phyloP scores from a whole-genome alignment of 345 rosid species.

The Murraya koenigii region DNA sequence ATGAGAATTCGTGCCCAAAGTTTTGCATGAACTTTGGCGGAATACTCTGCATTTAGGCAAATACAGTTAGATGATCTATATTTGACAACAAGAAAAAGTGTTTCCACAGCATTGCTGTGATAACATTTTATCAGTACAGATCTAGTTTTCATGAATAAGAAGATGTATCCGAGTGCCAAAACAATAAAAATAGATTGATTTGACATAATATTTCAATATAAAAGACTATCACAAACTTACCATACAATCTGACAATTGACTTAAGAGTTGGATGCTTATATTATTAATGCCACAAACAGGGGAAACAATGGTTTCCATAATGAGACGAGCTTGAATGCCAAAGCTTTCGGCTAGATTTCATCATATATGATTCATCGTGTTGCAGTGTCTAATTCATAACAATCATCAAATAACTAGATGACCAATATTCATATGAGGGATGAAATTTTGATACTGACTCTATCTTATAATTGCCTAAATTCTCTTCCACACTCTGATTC shows the following conservation, averaged over 20 bases:
- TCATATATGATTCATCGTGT: background rate
- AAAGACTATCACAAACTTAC: too few species aligned
- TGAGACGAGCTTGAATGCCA: too few species aligned
- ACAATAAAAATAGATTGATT: too few species aligned
- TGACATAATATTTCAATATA: too few species aligned
- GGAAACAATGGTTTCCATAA: too few species aligned
- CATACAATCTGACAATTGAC: too few species aligned
- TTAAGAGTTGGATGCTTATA: too few species aligned
- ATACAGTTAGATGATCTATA: constrained; percentile 1
- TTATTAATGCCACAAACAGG: too few species aligned
- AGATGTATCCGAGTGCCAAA: background rate
- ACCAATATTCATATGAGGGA: background rate
- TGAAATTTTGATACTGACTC: background rate
- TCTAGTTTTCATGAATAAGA: background rate
- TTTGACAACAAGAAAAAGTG: background rate
- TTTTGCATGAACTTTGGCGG: constrained; percentile 33
- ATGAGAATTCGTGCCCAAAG: constrained; percentile 35
- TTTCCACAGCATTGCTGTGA: background rate
- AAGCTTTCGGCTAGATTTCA: background rate
- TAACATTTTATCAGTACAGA: background rate
- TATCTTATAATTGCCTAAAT: too few species aligned
- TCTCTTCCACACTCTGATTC: background rate
- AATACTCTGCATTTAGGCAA: constrained; percentile 25
- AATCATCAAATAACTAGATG: too few species aligned
- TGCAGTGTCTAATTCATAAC: too few species aligned